These are phyloP conservation scores for Arabidopsis lyrata DNA, from an alignment of 441 rosid species.

Conservation along the genomic window DNA sequence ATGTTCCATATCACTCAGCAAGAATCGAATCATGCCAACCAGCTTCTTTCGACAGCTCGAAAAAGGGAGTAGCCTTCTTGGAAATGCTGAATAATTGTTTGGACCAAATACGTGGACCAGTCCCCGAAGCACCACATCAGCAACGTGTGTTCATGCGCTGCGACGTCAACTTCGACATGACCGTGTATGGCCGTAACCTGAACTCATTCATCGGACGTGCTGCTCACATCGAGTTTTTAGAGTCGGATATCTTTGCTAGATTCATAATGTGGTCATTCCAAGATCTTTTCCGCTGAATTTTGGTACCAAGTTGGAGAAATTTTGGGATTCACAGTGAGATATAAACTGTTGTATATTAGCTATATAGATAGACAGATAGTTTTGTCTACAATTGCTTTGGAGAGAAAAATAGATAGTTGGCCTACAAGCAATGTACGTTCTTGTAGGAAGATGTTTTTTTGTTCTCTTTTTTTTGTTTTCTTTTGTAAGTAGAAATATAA, in stretches of 20 bases:
- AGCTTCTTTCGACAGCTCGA: constrained; percentile 73
- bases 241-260: constrained; percentile 80
- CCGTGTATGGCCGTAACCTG: constrained; percentile 80
- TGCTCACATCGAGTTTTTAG: constrained; percentile 94
- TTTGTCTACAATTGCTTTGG: not conserved
- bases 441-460: no score
- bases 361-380: constrained; percentile 32
- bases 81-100: constrained; percentile 90
- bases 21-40: constrained; percentile 81
- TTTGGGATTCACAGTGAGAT: constrained; percentile 27
- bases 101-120: constrained; percentile 86
- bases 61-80: constrained; percentile 72
- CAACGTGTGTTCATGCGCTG: constrained; percentile 87
- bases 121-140: constrained; percentile 51
- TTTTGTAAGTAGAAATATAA: not conserved
- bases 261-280: constrained; percentile 97
- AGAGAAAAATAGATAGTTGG: not conserved
- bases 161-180: constrained; percentile 81
- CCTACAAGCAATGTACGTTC: no score
- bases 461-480: no score
- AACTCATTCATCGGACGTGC: constrained; percentile 90
- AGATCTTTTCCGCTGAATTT: constrained; percentile 63
- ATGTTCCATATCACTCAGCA: constrained; percentile 96
- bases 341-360: constrained; percentile 42
- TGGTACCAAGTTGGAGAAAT: constrained; percentile 12